Evolutionary conservation across 768 basidiomycete species (phyloP).

Genomic region (Lepiota venenata): DNA sequence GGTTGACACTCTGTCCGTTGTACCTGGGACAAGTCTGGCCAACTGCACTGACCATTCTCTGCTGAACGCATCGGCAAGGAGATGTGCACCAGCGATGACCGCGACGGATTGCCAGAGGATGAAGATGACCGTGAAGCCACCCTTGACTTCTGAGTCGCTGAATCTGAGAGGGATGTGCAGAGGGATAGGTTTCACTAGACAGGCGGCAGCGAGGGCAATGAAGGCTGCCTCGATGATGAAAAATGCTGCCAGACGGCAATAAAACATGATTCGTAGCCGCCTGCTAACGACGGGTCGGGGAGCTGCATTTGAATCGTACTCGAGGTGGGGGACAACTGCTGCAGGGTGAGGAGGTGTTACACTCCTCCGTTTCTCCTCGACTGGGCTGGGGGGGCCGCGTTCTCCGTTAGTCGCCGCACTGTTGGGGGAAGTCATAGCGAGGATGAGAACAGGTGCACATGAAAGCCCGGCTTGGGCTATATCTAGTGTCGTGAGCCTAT

Average conservation of each 20-base stretch:
- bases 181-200: constrained; percentile 3
- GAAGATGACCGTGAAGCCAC: constrained; percentile 10
- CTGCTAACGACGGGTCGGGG: not conserved
- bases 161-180: not conserved
- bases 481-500: not conserved
- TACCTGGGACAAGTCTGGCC: not conserved
- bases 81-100: constrained; percentile 4
- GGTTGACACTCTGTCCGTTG: constrained; percentile 7
- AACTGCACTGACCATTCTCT: constrained; percentile 10
- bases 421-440: constrained; percentile 1
- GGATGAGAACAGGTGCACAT: not conserved
- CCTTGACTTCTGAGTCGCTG: constrained; percentile 7
- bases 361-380: not conserved
- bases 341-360: not conserved
- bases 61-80: constrained; percentile 9
- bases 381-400: not conserved
- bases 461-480: not conserved
- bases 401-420: too few species aligned
- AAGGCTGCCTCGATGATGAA: not conserved
- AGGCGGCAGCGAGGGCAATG: constrained; percentile 3
- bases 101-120: constrained; percentile 7
- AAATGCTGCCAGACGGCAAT: not conserved
- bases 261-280: not conserved
- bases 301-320: not conserved
- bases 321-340: not conserved